Percentiles rank a stretch among this genome's conserved stretches.
Conservation (phyloP, 106 monocot species). For the Allium sativum region DNA sequence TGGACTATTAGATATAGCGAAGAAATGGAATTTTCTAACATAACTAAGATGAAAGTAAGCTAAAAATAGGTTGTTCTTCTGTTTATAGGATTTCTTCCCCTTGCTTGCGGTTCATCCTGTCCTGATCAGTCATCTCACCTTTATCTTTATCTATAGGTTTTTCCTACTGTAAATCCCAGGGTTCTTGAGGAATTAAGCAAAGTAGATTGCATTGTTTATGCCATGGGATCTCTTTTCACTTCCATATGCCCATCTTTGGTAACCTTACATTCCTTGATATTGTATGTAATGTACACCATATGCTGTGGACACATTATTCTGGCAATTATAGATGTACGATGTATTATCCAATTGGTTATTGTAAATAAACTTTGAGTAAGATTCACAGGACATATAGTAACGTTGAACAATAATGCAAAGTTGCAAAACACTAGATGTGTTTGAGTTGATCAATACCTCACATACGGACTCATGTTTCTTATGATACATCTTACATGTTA, state of each 20-base stretch:
- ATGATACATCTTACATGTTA: no score
- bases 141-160: slow-evolving; percentile 45
- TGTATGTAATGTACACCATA: neutral
- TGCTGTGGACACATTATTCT: neutral
- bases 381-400: no score
- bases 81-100: no score
- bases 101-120: neutral
- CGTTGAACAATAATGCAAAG: no score
- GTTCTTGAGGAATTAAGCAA: slow-evolving; percentile 75
- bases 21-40: no score
- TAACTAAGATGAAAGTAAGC: no score
- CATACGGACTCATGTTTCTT: no score
- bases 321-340: neutral
- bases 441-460: no score
- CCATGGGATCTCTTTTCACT: slow-evolving; percentile 98
- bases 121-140: neutral
- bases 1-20: no score
- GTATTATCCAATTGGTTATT: neutral
- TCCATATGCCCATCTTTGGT: slow-evolving; percentile 97
- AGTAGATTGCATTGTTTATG: slow-evolving; percentile 94
- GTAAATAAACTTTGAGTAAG: no score
- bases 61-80: no score
- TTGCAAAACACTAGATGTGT: no score
- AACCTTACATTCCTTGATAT: slow-evolving; percentile 9
- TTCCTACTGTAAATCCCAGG: slow-evolving; percentile 62